Evolutionary conservation across 306 rosid species (phyloP).

Genomic region (Myrica gale): DNA sequence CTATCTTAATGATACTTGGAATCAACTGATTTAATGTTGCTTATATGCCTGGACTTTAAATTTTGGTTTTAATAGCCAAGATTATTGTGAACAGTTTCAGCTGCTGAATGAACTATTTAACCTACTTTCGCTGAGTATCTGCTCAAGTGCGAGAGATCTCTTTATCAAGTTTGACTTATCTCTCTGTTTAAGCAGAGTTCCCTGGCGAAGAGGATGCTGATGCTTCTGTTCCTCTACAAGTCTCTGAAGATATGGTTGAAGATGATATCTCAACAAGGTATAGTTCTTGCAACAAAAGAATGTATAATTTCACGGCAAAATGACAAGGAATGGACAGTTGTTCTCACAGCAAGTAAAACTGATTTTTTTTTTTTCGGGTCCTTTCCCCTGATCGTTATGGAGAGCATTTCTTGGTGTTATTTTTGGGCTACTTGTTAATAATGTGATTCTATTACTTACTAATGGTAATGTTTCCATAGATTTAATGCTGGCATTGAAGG

Average conservation of each 20-base stretch:
- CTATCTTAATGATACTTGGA: neutral
- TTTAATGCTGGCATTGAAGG: too few relatives aligned
- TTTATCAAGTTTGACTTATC: conserved; percentile 23
- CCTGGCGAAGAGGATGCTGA: conserved; percentile 71
- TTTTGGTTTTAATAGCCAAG: neutral
- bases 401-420: too few relatives aligned
- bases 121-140: neutral
- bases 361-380: too few relatives aligned
- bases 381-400: too few relatives aligned
- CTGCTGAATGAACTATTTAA: neutral
- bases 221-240: conserved; percentile 68
- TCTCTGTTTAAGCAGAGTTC: conserved; percentile 51
- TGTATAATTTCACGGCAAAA: neutral
- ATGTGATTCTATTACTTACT: too few relatives aligned
- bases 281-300: neutral
- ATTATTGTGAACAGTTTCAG: neutral
- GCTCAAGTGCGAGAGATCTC: conserved; percentile 8
- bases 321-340: too few relatives aligned
- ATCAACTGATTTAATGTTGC: neutral
- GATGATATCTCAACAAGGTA: conserved; percentile 90
- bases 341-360: too few relatives aligned
- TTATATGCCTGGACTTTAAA: neutral
- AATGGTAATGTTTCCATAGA: too few relatives aligned
- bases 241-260: conserved; percentile 70
- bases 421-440: too few relatives aligned